Evolutionary conservation across 768 basidiomycete genomes (phyloP), one percentile per base, ranked within the genome.

Genomic region (Lactarius vividus): DNA sequence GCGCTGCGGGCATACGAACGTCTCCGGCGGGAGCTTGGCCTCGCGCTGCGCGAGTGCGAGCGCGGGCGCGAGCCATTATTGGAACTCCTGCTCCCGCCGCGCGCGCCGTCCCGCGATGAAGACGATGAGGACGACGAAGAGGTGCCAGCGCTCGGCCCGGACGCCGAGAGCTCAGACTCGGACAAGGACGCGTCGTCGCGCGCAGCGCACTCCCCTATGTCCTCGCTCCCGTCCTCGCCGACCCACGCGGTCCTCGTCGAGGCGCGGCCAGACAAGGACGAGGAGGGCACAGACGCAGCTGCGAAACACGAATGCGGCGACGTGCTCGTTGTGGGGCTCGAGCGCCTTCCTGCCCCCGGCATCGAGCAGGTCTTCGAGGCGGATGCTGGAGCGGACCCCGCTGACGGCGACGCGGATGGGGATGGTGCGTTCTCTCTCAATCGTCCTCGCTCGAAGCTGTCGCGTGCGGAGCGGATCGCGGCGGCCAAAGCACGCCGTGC

Each of bases 281-380:
- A 57, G 8, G 57, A 26, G 2, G 44, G 4, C 10, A 9, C n/a
- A 9, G 44, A 3, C 10, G 52, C n/a, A n/a, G n/a, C 7, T 15
- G 60, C 65, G 26, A 10, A 10, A n/a, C 53, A 75, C 40, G 88
- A 89, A 70, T 88, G 89, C 68, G 87, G 86, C 73, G 76, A 89
- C 7, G 74, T 89, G 28, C 71, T 83, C 11, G 75, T 81, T 4
- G 74, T 84, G 7, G 82, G 84, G 4, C 74, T 84, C 3, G 74
- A 80, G 44, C 83, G 86, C 69, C 76, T 91, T 3, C 88, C 88
- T 1, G 81, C 84, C 8, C 83, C 81, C 0, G 91, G 90, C 16
- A 82, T 85, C 58, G 92, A 94, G 72, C 90, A 92, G 72, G 90
- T 94, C n/a, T 94, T 87, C 69, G 92, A 93, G 72, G 85, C 84